Evolutionary conservation across 768 basidiomycete species (phyloP).

Genomic region (Lactarius sp.): DNA sequence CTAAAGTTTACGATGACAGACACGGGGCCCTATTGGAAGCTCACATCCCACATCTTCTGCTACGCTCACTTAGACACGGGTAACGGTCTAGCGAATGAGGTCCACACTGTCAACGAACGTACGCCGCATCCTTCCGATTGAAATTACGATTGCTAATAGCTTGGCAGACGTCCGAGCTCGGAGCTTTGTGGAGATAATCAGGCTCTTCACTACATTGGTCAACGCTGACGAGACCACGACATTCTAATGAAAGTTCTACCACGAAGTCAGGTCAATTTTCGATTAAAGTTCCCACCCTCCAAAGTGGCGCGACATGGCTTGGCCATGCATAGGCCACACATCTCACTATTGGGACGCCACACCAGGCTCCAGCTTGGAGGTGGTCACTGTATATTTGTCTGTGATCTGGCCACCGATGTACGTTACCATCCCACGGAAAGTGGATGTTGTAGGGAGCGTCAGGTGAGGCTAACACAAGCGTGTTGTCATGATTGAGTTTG

Average conservation of each 20-base stretch:
- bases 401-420: too few relatives aligned
- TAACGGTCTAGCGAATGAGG: conserved; percentile 29
- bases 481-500: too few relatives aligned
- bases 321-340: too few relatives aligned
- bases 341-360: too few relatives aligned
- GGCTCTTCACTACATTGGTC: conserved; percentile 60
- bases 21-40: conserved; percentile 22
- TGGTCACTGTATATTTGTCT: too few relatives aligned
- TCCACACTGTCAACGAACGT: conserved; percentile 78
- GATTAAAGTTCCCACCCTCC: too few relatives aligned
- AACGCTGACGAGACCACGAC: conserved; percentile 52
- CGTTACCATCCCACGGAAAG: too few relatives aligned
- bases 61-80: conserved; percentile 26
- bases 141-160: background rate
- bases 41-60: conserved; percentile 23
- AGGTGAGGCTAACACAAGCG: too few relatives aligned
- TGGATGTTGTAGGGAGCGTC: too few relatives aligned
- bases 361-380: too few relatives aligned
- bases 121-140: conserved; percentile 25
- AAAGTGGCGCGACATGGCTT: too few relatives aligned
- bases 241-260: background rate
- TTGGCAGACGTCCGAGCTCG: conserved; percentile 47
- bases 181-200: conserved; percentile 56
- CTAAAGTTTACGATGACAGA: conserved; percentile 7
- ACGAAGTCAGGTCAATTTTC: too few relatives aligned